phyloP scores from a whole-genome alignment of 768 basidiomycete species.

The Kwoniella dejecticola region DNA sequence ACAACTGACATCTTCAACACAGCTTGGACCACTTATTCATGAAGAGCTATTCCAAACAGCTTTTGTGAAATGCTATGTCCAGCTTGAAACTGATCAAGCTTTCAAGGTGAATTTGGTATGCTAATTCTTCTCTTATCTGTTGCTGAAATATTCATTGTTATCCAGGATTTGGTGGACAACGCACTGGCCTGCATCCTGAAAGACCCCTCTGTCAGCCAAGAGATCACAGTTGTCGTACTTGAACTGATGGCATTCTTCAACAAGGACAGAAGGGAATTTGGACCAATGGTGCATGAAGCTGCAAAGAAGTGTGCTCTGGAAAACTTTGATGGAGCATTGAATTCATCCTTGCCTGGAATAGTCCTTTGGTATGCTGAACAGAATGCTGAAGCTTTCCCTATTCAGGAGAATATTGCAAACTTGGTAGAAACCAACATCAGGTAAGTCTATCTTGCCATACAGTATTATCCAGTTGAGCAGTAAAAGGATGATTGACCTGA shows the following conservation, averaged over 20 bases:
- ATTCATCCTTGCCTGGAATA: slow-evolving; percentile 35
- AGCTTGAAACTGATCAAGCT: slow-evolving; percentile 28
- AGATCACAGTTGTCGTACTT: slow-evolving; percentile 33
- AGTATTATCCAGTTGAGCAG: not conserved
- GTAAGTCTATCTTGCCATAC: not conserved
- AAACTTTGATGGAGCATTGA: slow-evolving; percentile 34
- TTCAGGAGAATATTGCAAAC: slow-evolving; percentile 34
- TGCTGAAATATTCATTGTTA: not conserved
- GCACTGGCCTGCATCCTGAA: slow-evolving; percentile 25
- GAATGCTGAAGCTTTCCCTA: slow-evolving; percentile 27
- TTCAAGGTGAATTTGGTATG: slow-evolving; percentile 32
- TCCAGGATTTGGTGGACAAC: slow-evolving; percentile 31
- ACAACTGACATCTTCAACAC: not conserved
- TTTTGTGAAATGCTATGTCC: slow-evolving; percentile 44
- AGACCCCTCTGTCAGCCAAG: slow-evolving; percentile 24
- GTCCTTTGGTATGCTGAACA: slow-evolving; percentile 48
- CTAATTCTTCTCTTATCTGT: not conserved
- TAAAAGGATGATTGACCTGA: not conserved
- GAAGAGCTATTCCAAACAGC: slow-evolving; percentile 47
- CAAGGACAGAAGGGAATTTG: slow-evolving; percentile 34
- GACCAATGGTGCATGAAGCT: slow-evolving; percentile 27
- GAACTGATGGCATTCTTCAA: slow-evolving; percentile 44
- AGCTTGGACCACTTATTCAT: slow-evolving; percentile 45
- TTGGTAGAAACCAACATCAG: slow-evolving; percentile 43
- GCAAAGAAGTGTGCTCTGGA: slow-evolving; percentile 38